Evolutionary conservation across 2,329 filamentous ascomycete species (phyloP), one percentile per base, ranked within the genome.

Genomic region (Chlorencoelia australis): DNA sequence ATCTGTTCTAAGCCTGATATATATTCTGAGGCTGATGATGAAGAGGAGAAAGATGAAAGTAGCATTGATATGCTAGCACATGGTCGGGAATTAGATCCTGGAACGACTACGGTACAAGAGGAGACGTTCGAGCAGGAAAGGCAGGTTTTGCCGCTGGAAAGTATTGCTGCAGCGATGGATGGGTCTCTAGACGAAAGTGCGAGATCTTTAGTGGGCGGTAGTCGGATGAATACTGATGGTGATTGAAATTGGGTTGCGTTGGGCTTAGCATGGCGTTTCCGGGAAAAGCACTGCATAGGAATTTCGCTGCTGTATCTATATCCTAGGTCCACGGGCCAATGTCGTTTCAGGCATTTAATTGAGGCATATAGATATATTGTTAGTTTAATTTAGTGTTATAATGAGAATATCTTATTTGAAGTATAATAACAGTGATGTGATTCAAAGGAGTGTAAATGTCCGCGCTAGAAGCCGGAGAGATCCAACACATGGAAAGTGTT

Each of bases 21-120:
- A 24, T 7, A 24, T 24, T 7, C 11, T 7, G 25, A 37, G 3
- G 20, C 13, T 3, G 35, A 13, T 15, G 30, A 27, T 16, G 30
- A 22, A 2, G 35, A 30, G 21, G 19, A 22, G 21, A 22, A 40
- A 6, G 32, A 39, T 27, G 27, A 40, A 6, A 28, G 30, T 9
- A 40, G 37, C 9, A 31, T 40, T 8, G 37, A 40, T 15, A 36
- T 40, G 37, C 14, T 40, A 9, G 33, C 37, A 6, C 30, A 32
- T 22, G 33, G 17, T 11, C 22, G 33, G 18, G 15, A 3, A 15
- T 6, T 21, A 3, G 37, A 40, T 22, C 33, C 37, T 6, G 8
- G 5, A 11, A 16, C 11, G 4, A 35, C 30, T n/a, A 27, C 32
- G 7, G 14, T 8, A 7, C 28, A 27, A 7, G 37, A 40, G 5